These are phyloP conservation scores for Aegilops sharonensis DNA, from an alignment of 176 grass and related monocot genomes.

Conservation along the genomic window DNA sequence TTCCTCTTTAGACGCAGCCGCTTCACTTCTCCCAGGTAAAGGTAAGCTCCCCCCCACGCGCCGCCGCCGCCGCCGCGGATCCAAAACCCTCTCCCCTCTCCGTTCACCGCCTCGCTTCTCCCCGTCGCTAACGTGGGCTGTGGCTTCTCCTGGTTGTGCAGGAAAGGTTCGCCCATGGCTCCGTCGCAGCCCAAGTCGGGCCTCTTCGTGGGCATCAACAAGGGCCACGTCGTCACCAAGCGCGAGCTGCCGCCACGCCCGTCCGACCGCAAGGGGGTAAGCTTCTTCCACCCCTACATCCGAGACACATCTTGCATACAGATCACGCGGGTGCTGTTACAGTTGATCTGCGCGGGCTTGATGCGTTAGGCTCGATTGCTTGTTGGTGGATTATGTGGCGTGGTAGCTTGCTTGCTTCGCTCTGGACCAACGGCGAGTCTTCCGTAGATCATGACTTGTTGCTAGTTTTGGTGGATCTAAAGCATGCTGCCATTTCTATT, in stretches of 20 bases:
- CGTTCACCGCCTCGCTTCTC: background rate
- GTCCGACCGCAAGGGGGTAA: slow-evolving; percentile 58
- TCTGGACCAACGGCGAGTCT: background rate
- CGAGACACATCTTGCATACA: background rate
- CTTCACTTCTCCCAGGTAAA: slow-evolving; percentile 42
- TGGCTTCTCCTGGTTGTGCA: background rate
- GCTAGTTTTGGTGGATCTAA: background rate
- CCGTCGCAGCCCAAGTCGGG: slow-evolving; percentile 54
- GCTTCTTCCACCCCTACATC: background rate
- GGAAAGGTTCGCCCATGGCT: slow-evolving; percentile 55
- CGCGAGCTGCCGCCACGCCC: slow-evolving; percentile 56
- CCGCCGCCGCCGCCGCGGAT: slow-evolving; percentile 1
- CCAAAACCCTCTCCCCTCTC: background rate
- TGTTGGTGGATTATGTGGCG: background rate
- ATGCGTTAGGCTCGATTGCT: background rate
- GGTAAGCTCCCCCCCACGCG: background rate
- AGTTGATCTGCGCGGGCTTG: background rate
- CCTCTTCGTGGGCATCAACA: slow-evolving; percentile 69
- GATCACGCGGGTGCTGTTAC: background rate
- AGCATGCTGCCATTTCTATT: background rate
- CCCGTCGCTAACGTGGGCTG: background rate
- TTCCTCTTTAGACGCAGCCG: slow-evolving; percentile 32
- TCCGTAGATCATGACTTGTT: background rate
- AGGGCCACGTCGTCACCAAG: slow-evolving; percentile 65
- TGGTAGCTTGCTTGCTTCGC: background rate